Percentiles rank a stretch among this genome's conserved stretches.
Conservation (phyloP, 257 asterid species). For the Mitragyna speciosa region DNA sequence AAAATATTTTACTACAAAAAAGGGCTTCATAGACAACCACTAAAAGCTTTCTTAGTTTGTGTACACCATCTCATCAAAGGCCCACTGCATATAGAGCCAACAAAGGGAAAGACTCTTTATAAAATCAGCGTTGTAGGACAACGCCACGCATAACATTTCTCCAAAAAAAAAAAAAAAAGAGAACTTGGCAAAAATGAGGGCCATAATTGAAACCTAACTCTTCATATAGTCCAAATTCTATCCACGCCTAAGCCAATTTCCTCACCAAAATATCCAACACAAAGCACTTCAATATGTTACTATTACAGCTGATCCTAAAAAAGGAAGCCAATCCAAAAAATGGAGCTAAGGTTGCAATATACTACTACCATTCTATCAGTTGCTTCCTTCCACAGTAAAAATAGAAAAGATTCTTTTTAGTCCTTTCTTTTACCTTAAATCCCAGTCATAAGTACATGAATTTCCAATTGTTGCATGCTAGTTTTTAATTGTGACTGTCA, state of each 20-base stretch:
- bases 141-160: too few relatives aligned
- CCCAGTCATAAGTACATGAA: background rate
- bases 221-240: too few relatives aligned
- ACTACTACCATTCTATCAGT: constrained; percentile 24
- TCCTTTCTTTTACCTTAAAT: background rate
- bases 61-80: too few relatives aligned
- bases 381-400: constrained; percentile 28
- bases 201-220: too few relatives aligned
- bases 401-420: constrained; percentile 24
- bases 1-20: too few relatives aligned
- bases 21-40: too few relatives aligned
- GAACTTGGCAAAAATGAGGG: background rate
- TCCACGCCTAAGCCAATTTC: background rate
- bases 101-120: too few relatives aligned
- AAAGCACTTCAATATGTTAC: background rate
- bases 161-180: too few relatives aligned
- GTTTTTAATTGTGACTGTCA: background rate
- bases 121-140: too few relatives aligned
- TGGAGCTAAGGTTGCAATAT: constrained; percentile 35
- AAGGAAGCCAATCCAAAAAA: background rate
- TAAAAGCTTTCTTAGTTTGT: too few relatives aligned
- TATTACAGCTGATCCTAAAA: background rate
- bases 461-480: background rate
- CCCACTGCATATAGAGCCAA: too few relatives aligned
- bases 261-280: background rate